These are phyloP conservation scores for Phytophthora rubi DNA, from an alignment of 352 stramenopile species.

Conservation along the genomic window DNA sequence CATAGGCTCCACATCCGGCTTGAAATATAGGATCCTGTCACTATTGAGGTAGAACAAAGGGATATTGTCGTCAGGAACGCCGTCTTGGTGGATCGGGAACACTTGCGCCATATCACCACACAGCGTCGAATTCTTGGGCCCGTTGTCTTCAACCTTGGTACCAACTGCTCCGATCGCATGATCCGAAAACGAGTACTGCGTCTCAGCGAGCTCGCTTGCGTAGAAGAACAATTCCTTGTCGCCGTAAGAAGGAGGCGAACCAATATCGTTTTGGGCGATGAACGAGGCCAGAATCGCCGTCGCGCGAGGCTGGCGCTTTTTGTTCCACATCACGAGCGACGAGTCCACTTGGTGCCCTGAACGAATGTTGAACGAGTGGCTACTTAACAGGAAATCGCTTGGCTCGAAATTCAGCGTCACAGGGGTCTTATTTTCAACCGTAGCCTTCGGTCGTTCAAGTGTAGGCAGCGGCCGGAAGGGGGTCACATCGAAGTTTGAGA, in stretches of 20 bases:
- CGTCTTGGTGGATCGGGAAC: conserved; percentile 43
- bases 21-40: conserved; percentile 50
- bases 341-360: conserved; percentile 55
- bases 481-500: conserved; percentile 36
- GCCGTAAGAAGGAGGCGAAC: conserved; percentile 46
- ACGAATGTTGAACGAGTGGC: conserved; percentile 46
- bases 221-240: conserved; percentile 60
- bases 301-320: conserved; percentile 44
- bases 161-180: conserved; percentile 53
- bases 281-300: conserved; percentile 53
- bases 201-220: conserved; percentile 50
- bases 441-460: conserved; percentile 28
- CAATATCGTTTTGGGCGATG: conserved; percentile 34
- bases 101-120: conserved; percentile 62
- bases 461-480: conserved; percentile 31
- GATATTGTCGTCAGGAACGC: conserved; percentile 28
- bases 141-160: conserved; percentile 29
- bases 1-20: conserved; percentile 40
- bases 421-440: conserved; percentile 25
- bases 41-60: conserved; percentile 61
- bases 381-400: conserved; percentile 38
- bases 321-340: conserved; percentile 57
- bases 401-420: conserved; percentile 36
- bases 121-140: conserved; percentile 40
- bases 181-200: conserved; percentile 48